phyloP scores from a whole-genome alignment of 2,329 filamentous ascomycete species.

The Raffaelea albimanens region DNA sequence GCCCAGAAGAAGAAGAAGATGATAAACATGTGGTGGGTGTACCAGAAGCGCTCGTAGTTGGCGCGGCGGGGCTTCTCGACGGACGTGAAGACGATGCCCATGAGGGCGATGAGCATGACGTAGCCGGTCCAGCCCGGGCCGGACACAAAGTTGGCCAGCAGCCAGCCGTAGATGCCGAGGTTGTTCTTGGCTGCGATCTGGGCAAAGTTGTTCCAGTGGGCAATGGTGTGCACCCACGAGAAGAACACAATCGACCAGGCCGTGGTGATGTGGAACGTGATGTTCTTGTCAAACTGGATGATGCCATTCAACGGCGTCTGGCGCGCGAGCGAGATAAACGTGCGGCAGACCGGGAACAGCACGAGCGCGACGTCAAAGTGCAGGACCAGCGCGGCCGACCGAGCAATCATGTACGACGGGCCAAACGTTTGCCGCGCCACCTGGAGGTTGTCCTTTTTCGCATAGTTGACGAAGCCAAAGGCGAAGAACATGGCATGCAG shows the following conservation, averaged over 20 bases:
- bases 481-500: constrained; percentile 68
- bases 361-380: constrained; percentile 76
- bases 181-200: constrained; percentile 66
- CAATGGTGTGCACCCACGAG: constrained; percentile 76
- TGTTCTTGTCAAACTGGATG: constrained; percentile 83
- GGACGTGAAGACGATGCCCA: constrained; percentile 70
- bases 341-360: constrained; percentile 74
- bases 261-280: constrained; percentile 76
- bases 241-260: constrained; percentile 87
- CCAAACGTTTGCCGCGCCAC: constrained; percentile 60
- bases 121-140: constrained; percentile 83
- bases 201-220: constrained; percentile 81
- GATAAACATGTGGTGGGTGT: constrained; percentile 80
- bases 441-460: constrained; percentile 65
- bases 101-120: constrained; percentile 69
- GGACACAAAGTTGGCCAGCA: constrained; percentile 67
- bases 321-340: constrained; percentile 69
- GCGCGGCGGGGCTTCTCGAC: constrained; percentile 68
- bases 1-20: constrained; percentile 87
- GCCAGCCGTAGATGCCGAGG: constrained; percentile 67
- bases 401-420: constrained; percentile 64
- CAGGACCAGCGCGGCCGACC: constrained; percentile 65
- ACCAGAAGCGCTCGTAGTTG: constrained; percentile 88
- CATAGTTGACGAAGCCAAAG: constrained; percentile 73
- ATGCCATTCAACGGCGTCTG: constrained; percentile 79